These are phyloP conservation scores for Verticillium nubilum DNA, from an alignment of 2,329 filamentous ascomycete species.

Conservation along the genomic window DNA sequence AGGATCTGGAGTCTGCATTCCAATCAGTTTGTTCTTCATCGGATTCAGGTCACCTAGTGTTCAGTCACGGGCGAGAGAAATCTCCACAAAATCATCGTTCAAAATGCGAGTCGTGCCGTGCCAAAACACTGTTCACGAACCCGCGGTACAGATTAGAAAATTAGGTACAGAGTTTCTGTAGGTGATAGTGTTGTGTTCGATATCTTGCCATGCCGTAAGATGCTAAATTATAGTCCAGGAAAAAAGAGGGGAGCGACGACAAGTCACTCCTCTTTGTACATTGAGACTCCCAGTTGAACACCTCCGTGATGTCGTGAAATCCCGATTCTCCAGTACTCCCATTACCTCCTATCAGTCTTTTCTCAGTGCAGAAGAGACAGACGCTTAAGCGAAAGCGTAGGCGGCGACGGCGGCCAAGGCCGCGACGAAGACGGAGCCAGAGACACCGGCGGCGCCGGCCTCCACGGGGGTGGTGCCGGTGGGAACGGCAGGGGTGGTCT, in stretches of 20 bases:
- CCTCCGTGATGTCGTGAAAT: slow-evolving; percentile 22
- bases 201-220: slow-evolving; percentile 9
- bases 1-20: too few species aligned
- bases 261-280: slow-evolving; percentile 24
- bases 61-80: not conserved
- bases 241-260: slow-evolving; percentile 4
- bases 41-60: not conserved
- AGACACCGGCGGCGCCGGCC: slow-evolving; percentile 47
- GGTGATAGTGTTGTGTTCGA: slow-evolving; percentile 14
- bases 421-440: slow-evolving; percentile 49
- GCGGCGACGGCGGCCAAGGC: slow-evolving; percentile 49
- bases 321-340: not conserved
- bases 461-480: slow-evolving; percentile 31
- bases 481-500: slow-evolving; percentile 17
- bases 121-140: not conserved
- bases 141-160: slow-evolving; percentile 36
- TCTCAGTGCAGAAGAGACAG: not conserved
- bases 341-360: slow-evolving; percentile 14
- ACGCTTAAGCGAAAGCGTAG: slow-evolving; percentile 47
- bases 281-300: slow-evolving; percentile 6
- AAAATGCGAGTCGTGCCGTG: slow-evolving; percentile 1
- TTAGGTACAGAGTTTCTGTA: slow-evolving; percentile 32
- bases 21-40: too few species aligned
- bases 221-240: slow-evolving; percentile 14
- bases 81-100: slow-evolving; percentile 1